phyloP scores from a whole-genome alignment of 2,329 filamentous ascomycete species.

The Colletotrichum limetticola region DNA sequence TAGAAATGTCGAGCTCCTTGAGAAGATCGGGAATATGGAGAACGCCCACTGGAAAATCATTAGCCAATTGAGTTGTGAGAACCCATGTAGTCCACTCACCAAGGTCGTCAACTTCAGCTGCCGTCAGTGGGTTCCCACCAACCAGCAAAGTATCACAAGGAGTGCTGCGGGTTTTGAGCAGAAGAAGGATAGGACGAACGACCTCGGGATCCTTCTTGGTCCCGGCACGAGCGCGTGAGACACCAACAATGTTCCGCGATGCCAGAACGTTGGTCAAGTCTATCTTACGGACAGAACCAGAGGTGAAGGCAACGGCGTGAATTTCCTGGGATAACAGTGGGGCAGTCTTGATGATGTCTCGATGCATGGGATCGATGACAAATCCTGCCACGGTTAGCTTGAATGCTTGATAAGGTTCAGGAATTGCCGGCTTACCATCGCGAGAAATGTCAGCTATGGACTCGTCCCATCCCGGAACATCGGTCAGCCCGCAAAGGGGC shows the following conservation, averaged over 20 bases:
- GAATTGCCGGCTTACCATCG: slow-evolving; percentile 52
- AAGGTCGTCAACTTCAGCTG: slow-evolving; percentile 59
- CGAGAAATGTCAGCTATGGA: slow-evolving; percentile 63
- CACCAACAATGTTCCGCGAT: slow-evolving; percentile 26
- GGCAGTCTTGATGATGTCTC: slow-evolving; percentile 47
- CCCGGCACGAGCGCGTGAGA: slow-evolving; percentile 18
- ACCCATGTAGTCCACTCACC: slow-evolving; percentile 45
- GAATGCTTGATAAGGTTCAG: background rate
- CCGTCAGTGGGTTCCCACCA: slow-evolving; percentile 59
- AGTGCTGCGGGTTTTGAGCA: slow-evolving; percentile 58
- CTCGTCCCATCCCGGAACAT: slow-evolving; percentile 56
- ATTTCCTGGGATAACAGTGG: slow-evolving; percentile 66
- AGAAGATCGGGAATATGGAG: slow-evolving; percentile 45
- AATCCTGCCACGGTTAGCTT: slow-evolving; percentile 18
- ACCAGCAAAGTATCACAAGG: slow-evolving; percentile 63
- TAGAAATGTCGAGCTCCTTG: slow-evolving; percentile 61
- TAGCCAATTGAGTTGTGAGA: background rate
- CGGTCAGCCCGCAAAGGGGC: slow-evolving; percentile 50
- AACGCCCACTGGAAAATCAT: slow-evolving; percentile 39
- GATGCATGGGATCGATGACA: slow-evolving; percentile 31
- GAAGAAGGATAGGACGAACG: slow-evolving; percentile 59
- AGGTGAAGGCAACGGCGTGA: slow-evolving; percentile 65
- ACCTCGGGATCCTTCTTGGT: slow-evolving; percentile 49
- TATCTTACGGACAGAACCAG: slow-evolving; percentile 64
- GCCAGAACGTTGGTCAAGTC: slow-evolving; percentile 59